A percentile compares a stretch with the other conserved stretches of the same genome.
Evolutionary conservation across 2,329 filamentous ascomycete genomes (phyloP).

Genomic region (Talaromyces albobiverticillius): DNA sequence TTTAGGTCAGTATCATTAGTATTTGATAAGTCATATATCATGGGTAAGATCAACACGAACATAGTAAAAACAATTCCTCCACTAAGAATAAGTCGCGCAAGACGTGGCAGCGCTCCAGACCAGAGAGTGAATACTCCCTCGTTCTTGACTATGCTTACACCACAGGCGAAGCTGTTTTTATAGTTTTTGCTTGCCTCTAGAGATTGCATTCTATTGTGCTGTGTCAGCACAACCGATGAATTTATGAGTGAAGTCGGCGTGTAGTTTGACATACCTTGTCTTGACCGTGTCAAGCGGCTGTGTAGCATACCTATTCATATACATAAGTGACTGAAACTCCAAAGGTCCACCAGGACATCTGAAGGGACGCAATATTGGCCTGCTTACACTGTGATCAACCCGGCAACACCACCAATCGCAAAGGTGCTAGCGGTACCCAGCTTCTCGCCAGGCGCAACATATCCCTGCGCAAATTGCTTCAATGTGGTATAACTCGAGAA

Average conservation of each 20-base stretch:
- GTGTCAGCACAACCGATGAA: slow-evolving; percentile 17
- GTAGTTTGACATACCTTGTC: slow-evolving; percentile 55
- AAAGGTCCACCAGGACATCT: too few species aligned
- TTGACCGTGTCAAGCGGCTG: slow-evolving; percentile 89
- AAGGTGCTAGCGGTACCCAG: slow-evolving; percentile 85
- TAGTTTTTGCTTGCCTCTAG: slow-evolving; percentile 79
- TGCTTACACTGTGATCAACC: slow-evolving; percentile 82
- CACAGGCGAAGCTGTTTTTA: slow-evolving; percentile 84
- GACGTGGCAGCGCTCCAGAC: slow-evolving; percentile 83
- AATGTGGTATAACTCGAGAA: slow-evolving; percentile 89
- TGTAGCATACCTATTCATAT: slow-evolving; percentile 46
- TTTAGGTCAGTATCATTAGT: slow-evolving; percentile 14
- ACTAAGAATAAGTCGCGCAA: slow-evolving; percentile 82
- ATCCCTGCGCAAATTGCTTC: slow-evolving; percentile 86
- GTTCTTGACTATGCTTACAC: slow-evolving; percentile 76
- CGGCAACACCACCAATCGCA: slow-evolving; percentile 82
- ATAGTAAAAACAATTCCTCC: slow-evolving; percentile 98
- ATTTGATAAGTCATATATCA: not conserved
- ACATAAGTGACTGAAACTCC: not conserved
- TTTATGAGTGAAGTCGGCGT: too few species aligned
- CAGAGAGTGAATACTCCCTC: slow-evolving; percentile 90
- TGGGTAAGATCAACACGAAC: slow-evolving; percentile 39
- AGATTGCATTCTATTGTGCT: slow-evolving; percentile 75
- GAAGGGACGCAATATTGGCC: slow-evolving; percentile 11
- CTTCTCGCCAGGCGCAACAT: slow-evolving; percentile 92